Evolutionary conservation across 2,329 filamentous ascomycete species (phyloP), one percentile per base, ranked within the genome.

Genomic region (Fusarium solani-melongenae): DNA sequence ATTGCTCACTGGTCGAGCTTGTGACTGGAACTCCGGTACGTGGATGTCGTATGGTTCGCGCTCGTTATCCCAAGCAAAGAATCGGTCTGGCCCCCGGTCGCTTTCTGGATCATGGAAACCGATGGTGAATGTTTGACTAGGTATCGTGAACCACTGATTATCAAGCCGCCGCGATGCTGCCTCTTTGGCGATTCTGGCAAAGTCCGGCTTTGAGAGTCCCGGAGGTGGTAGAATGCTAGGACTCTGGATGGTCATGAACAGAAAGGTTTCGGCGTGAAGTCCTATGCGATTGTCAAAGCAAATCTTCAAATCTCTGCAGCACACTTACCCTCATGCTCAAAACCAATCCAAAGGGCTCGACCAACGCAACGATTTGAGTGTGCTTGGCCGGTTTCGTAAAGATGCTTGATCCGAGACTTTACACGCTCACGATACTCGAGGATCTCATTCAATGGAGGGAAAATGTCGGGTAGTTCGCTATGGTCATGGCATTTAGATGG

Each of bases 51-150:
- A 66, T 1, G 71, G 71, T 27, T 72, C 67, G 0, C 71, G 71
- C 22, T 73, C 71, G 2, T 74, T 73, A 15, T 72, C 71, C 71
- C 64, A 74, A 0, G 71, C 67, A 34, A 74, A 73, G 64, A 74
- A 74, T 15, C 71, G 34, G 14, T 59, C 15, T 9, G 46, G 67
- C 0, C 71, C 71, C 1, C 29, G 57, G 1, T 74, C 55, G 0
- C 34, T 51, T 17, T 73, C 71, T 11, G 64, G 39, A 1, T 69
- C 71, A 8, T 62, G 51, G 7, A 44, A 73, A 0, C 71, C 64
- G 2, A 74, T 72, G 0, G 46, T 63, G 9, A 69, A 66, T 0
- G 2, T 61, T 22, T 74, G 64, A 1, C 33, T 0, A 0, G 64
- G 71, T 0, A 72, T 31, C 3, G 17, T 7, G 0, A 63, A 36